Evolutionary conservation across 805 yeast species (phyloP), one percentile per base, ranked within the genome.

Genomic region (Ogataea henricii): DNA sequence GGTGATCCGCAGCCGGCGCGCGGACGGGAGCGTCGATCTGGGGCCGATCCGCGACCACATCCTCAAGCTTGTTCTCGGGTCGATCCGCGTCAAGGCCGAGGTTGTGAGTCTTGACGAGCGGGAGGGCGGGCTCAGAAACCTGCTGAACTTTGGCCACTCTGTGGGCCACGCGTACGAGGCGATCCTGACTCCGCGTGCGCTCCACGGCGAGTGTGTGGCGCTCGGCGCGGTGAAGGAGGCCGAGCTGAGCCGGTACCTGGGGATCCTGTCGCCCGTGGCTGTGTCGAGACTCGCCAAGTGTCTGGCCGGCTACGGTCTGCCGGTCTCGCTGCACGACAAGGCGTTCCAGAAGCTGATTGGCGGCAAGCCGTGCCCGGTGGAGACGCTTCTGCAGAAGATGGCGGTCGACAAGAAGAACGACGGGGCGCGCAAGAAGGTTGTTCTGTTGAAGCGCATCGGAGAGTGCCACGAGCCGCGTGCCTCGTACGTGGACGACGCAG

Each of bases 161-260:
- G 91, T 94, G 59, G 99, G 99, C 38, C 99, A 94, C 67, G 99
- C 99, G 17, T 90, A 87, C 55, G 99, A 94, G 72, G 98, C 99
- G n/a, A 83, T 94, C 29, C 75, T 94, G 53, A 91, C 98, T 3
- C 99, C 99, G 7, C 89, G 91, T 67, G 94, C 96, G 20, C 77
- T 94, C 38, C 99, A 94, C 63, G 99, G 99, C 51, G 99, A 94
- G 70, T 94, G 99, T 77, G 99, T 94, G n/a, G 78, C 98, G n/a
- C 79, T 94, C 51, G 99, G 99, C 54, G 87, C 90, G 79, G 84
- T 94, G 27, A 79, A 83, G 60, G 99, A 94, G 68, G 98, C 98
- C 4, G 99, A 94, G 68, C 76, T 94, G 54, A 78, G 97, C n/a
- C 81, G 99, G 62, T 89, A 89, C 67, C 74, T 88, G 60, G 97